Conservation (phyloP, 2,329 filamentous ascomycete species). For the Neonectria faginata region DNA sequence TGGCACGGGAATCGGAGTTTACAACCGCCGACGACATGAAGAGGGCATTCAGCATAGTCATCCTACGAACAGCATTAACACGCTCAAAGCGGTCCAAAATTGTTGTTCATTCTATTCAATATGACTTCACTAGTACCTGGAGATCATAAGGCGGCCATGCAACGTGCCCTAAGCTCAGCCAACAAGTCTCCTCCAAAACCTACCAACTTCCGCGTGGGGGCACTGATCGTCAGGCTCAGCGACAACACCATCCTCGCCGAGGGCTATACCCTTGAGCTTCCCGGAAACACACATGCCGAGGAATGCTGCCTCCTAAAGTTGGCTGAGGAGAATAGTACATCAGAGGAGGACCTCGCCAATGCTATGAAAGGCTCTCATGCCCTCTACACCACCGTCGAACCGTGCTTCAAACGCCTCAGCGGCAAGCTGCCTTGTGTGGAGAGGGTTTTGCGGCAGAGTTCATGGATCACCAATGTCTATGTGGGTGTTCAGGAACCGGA, state of each 20-base stretch:
- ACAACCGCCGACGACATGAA: conserved; percentile 24
- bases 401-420: conserved; percentile 79
- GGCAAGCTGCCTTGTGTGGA: conserved; percentile 84
- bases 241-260: conserved; percentile 75
- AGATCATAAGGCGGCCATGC: conserved; percentile 69
- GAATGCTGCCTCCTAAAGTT: conserved; percentile 90
- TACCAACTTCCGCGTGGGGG: conserved; percentile 94
- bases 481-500: conserved; percentile 90
- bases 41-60: conserved; percentile 1
- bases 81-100: neutral
- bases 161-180: conserved; percentile 79
- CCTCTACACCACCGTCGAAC: conserved; percentile 95
- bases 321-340: conserved; percentile 57
- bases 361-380: conserved; percentile 50
- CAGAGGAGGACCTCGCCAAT: conserved; percentile 67
- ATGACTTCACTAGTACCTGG: conserved; percentile 46
- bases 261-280: conserved; percentile 90
- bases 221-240: conserved; percentile 76
- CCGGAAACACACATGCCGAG: conserved; percentile 96
- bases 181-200: conserved; percentile 84
- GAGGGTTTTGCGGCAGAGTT: conserved; percentile 74
- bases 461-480: conserved; percentile 80
- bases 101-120: neutral
- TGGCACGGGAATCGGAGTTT: conserved; percentile 42
- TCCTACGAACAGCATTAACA: neutral